Evolutionary conservation across 495 filamentous ascomycete species (phyloP).

Genomic region (Aspergillus kassunensis): DNA sequence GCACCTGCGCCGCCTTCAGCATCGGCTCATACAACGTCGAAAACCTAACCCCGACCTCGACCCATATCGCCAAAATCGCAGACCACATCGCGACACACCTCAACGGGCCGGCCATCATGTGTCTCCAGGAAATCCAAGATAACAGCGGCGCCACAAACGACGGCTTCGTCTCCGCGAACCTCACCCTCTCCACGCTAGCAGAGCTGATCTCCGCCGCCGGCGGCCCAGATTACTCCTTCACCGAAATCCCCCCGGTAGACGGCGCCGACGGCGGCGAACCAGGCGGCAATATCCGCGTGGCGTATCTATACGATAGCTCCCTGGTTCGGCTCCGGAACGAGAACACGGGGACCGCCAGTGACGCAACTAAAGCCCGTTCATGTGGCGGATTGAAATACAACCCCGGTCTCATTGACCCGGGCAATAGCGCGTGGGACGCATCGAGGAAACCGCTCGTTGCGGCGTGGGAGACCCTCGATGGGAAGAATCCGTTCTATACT

Average conservation of each 20-base stretch:
- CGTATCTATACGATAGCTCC: constrained; percentile 55
- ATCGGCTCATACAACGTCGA: constrained; percentile 60
- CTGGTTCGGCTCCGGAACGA: constrained; percentile 46
- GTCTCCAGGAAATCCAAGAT: constrained; percentile 61
- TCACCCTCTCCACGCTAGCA: constrained; percentile 30
- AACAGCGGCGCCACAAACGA: constrained; percentile 50
- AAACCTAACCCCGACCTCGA: constrained; percentile 47
- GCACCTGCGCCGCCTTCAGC: constrained; percentile 48
- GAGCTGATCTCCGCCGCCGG: constrained; percentile 10
- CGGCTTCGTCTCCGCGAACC: constrained; percentile 33
- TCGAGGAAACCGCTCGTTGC: constrained; percentile 56
- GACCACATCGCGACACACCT: constrained; percentile 52
- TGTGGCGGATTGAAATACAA: constrained; percentile 51
- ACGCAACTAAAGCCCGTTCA: constrained; percentile 45
- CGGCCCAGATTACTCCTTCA: constrained; percentile 27
- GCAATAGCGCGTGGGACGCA: constrained; percentile 47
- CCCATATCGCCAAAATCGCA: constrained; percentile 46
- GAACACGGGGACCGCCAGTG: constrained; percentile 38
- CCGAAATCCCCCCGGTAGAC: constrained; percentile 45
- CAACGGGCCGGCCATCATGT: constrained; percentile 50
- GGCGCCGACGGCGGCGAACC: constrained; percentile 53
- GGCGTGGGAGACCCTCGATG: constrained; percentile 47
- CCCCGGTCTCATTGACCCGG: constrained; percentile 55
- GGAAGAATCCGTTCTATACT: constrained; percentile 48
- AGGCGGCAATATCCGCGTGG: constrained; percentile 62